These are phyloP conservation scores for Myrica gale DNA, from an alignment of 306 rosid genomes.

Conservation along the genomic window DNA sequence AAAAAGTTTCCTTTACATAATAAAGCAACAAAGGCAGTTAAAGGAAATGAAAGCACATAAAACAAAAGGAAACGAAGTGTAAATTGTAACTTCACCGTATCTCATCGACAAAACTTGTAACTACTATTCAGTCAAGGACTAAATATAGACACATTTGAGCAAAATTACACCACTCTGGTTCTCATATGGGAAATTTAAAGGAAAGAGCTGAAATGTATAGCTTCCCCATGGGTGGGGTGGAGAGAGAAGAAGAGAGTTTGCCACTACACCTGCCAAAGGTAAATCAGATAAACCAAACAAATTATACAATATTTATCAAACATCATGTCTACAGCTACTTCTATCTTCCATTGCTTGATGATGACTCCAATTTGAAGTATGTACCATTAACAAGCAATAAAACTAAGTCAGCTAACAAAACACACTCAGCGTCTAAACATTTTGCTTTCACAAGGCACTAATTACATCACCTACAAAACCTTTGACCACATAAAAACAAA, in stretches of 20 bases:
- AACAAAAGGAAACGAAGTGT: not conserved
- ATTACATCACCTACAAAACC: constrained; percentile 32
- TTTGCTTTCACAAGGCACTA: constrained; percentile 1
- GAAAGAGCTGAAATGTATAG: not conserved
- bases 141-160: not conserved
- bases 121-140: not conserved
- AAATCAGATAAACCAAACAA: not conserved
- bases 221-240: not conserved
- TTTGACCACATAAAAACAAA: constrained; percentile 41
- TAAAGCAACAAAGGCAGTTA: not conserved
- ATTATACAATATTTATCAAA: not conserved
- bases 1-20: not conserved
- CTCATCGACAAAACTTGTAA: not conserved
- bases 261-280: not conserved
- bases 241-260: not conserved
- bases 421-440: not conserved
- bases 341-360: not conserved
- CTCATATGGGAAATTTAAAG: not conserved
- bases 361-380: not conserved
- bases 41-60: not conserved
- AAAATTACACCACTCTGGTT: not conserved
- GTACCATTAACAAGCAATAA: not conserved
- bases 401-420: not conserved
- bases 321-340: not conserved
- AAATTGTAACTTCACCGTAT: not conserved